Base-by-base conservation (phyloP, 2,329 filamentous ascomycete species). In the Calonectria multiphialidica region DNA sequence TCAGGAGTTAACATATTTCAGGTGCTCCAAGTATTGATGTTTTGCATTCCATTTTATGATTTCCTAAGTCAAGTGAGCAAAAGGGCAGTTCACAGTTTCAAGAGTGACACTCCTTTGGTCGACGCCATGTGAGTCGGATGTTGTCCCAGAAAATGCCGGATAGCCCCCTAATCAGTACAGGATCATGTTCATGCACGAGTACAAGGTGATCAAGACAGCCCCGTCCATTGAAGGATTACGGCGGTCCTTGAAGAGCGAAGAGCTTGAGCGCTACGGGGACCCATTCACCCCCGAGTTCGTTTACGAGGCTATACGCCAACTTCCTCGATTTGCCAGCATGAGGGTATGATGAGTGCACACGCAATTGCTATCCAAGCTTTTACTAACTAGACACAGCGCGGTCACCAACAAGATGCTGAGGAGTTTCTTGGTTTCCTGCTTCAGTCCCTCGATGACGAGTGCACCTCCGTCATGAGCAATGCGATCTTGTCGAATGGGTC, bases 401-500 rank as follows among this genome's bases (percentile, higher is more conserved):
- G 97, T 18, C 96, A 98, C 79, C 97, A 99, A 82, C 96, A 99
- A 87, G 97, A 99, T 85, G 97, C 97, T 1, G 95, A 99, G 81
- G 97, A 99, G 81, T 99, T 99, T 77, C 87, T 99, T 28, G 96
- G 96, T 0, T 98, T 98, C 82, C 87, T 99, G 40, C 88, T 99
- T 5, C 96, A 98, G 80, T 95, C 95, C 59, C 90, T 99, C 40
- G 96, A 98, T 78, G 96, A 98, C 75, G 97, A 99, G 83, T 98
- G 96, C 81, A 91, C 92, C 18, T 89, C 92, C 70, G 92, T 96
- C 57, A 94, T 97, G 86, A 80, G 78, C 49, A 82, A 70, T 50
- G 68, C 78, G 12, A 53, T 80, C 13, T 76, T 82, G 1, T 81
- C 82, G 15, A 82, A 77, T 44, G 81, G 81, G 4, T 79, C 83